Base-by-base conservation (phyloP, 257 asterid species). In the Plantago ovata region DNA sequence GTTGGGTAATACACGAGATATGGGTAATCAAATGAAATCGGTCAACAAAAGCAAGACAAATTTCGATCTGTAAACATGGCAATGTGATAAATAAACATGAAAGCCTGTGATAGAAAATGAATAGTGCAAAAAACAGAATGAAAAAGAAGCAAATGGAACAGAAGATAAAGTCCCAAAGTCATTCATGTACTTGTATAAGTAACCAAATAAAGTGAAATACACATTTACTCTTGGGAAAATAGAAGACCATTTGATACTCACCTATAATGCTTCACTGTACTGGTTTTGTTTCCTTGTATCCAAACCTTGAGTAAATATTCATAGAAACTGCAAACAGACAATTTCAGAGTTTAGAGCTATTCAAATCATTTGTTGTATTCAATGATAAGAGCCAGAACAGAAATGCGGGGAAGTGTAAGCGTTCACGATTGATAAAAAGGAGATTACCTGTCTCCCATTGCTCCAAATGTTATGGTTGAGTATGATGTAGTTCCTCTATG, bases 371-470 rank as follows among this genome's bases (percentile, higher is more conserved):
- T 15, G 44, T 3, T 21, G 14, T 28, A 24, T 44, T 38, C 33
- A 61, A 51, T 58, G 33, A 13, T 42, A 46, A n/a, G 48, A 16
- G 41, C 13, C 58, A 45, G 44, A 36, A 45, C 58, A 61, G 20
- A 53, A 44, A n/a, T n/a, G n/a, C n/a, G n/a, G n/a, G n/a, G n/a
- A n/a, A n/a, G n/a, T n/a, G 56, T 44, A 23, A 55, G 53, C 44
- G 2, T 38, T 9, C 43, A 65, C 15, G 41, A n/a, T 23, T 22
- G 49, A 23, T 60, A 59, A 38, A n/a, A 47, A 18, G 60, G 20
- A 38, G 33, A 53, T 66, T n/a, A 93, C 99, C 99, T 93, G 89
- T 93, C 99, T 41, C 99, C 99, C 99, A 93, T 89, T 70, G 99
- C 99, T 62, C 99, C 99, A 78, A 89, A 93, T 47, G 99, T 93